A percentile compares a stretch with the other conserved stretches of the same genome.
These are phyloP conservation scores for Cercospora sp. DNA, from an alignment of 2,329 filamentous ascomycete genomes.

Conservation along the genomic window DNA sequence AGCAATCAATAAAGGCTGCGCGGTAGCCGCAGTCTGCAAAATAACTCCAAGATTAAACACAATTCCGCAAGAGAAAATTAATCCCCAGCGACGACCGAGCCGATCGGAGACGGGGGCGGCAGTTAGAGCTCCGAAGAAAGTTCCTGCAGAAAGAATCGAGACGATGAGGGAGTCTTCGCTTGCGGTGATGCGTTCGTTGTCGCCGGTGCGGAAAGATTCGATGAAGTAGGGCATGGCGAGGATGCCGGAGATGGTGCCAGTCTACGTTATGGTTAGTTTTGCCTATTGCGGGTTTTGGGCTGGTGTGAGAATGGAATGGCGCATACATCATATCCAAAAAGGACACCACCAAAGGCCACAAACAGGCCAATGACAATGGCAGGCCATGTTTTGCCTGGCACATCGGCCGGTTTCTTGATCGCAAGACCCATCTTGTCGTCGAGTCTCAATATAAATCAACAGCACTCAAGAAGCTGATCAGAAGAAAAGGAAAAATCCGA, in stretches of 20 bases:
- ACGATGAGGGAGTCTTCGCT: slow-evolving; percentile 70
- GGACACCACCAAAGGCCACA: slow-evolving; percentile 40
- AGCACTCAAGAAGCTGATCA: neutral
- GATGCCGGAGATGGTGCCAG: slow-evolving; percentile 45
- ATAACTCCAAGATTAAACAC: slow-evolving; percentile 72
- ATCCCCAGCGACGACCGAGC: slow-evolving; percentile 67
- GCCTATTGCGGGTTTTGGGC: no score
- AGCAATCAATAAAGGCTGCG: slow-evolving; percentile 57
- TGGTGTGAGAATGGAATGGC: neutral
- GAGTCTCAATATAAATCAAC: neutral
- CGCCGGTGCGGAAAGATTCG: slow-evolving; percentile 35
- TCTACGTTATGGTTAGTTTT: slow-evolving; percentile 2
- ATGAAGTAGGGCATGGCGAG: slow-evolving; percentile 34
- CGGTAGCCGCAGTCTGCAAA: slow-evolving; percentile 66
- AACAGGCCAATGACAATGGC: slow-evolving; percentile 47
- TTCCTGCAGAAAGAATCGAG: slow-evolving; percentile 79
- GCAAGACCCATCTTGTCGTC: slow-evolving; percentile 18
- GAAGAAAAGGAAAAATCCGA: neutral
- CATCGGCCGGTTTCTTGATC: slow-evolving; percentile 23
- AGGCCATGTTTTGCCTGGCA: slow-evolving; percentile 39
- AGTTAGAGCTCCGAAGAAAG: slow-evolving; percentile 69
- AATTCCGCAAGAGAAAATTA: slow-evolving; percentile 60
- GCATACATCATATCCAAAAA: slow-evolving; percentile 36
- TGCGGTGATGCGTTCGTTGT: slow-evolving; percentile 42
- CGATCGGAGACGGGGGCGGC: slow-evolving; percentile 70